Evolutionary conservation across 2,329 filamentous ascomycete species (phyloP).

Genomic region (Clarireedia hainanense): DNA sequence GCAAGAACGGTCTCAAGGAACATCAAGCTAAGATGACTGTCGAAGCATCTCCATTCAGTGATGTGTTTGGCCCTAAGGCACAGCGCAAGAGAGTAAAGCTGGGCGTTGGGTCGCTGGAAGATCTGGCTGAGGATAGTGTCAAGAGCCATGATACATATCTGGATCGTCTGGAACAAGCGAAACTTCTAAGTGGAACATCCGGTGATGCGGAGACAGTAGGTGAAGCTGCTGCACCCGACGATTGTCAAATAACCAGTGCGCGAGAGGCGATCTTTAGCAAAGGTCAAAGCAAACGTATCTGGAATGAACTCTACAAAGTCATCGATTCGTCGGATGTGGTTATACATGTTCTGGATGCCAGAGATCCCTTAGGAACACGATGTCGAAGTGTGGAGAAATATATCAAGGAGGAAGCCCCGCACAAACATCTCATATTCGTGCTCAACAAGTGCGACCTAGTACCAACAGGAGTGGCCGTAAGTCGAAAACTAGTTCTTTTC

Average conservation of each 20-base stretch:
- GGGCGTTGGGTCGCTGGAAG: conserved; percentile 70
- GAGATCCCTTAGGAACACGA: conserved; percentile 82
- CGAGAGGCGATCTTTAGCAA: conserved; percentile 86
- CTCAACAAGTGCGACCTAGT: conserved; percentile 91
- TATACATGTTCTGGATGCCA: conserved; percentile 86
- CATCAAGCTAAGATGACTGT: conserved; percentile 92
- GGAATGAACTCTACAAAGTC: conserved; percentile 94
- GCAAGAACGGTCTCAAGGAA: conserved; percentile 79
- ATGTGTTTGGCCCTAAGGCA: conserved; percentile 89
- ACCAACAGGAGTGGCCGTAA: conserved; percentile 88
- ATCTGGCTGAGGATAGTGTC: conserved; percentile 71
- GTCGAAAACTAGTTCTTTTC: conserved; percentile 37
- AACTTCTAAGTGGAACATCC: conserved; percentile 63
- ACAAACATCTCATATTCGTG: conserved; percentile 90
- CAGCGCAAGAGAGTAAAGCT: conserved; percentile 91
- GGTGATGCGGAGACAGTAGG: conserved; percentile 42
- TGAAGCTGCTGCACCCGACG: conserved; percentile 34
- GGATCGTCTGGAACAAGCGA: conserved; percentile 72
- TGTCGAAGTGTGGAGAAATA: conserved; percentile 92
- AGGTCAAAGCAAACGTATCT: conserved; percentile 90
- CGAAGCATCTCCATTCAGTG: conserved; percentile 75
- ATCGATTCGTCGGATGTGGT: conserved; percentile 95
- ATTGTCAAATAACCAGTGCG: conserved; percentile 50
- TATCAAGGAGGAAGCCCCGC: conserved; percentile 82
- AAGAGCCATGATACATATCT: conserved; percentile 76